Percentiles rank a stretch among this genome's conserved stretches.
phyloP scores from a whole-genome alignment of 768 basidiomycete species.

The Boletus fagicola region DNA sequence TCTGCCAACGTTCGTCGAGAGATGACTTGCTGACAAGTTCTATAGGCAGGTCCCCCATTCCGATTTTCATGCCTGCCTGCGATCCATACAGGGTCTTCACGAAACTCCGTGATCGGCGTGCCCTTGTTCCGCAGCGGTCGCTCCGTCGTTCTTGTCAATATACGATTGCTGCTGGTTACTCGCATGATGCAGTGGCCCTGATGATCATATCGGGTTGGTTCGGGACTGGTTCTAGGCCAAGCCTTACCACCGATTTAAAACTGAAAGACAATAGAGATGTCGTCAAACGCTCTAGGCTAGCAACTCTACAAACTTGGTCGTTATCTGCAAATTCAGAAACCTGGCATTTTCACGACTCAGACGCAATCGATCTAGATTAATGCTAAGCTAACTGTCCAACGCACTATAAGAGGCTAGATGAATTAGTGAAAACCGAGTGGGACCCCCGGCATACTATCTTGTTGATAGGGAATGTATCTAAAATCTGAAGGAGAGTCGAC shows the following conservation, averaged over 20 bases:
- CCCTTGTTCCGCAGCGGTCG: background rate
- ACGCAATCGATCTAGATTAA: conserved; percentile 11
- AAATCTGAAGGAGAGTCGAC: conserved; percentile 20
- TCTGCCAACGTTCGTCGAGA: background rate
- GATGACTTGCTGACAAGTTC: no score
- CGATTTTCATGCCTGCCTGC: background rate
- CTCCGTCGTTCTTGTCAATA: background rate
- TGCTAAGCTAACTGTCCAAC: conserved; percentile 7
- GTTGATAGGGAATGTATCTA: conserved; percentile 13
- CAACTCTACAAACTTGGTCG: background rate
- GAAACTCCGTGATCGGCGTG: background rate
- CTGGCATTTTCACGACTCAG: background rate
- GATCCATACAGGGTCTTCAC: background rate
- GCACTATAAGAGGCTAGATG: conserved; percentile 7
- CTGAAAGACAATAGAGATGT: background rate
- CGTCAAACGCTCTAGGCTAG: background rate
- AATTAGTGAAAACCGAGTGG: conserved; percentile 14
- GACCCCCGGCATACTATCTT: background rate
- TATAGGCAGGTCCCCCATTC: background rate
- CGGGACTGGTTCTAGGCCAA: background rate
- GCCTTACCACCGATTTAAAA: background rate
- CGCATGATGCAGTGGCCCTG: background rate
- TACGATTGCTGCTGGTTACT: background rate
- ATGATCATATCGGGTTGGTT: background rate
- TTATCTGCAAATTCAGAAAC: background rate